Evolutionary conservation across 768 basidiomycete genomes (phyloP).

Genomic region (Hygrophorus pudorinus): DNA sequence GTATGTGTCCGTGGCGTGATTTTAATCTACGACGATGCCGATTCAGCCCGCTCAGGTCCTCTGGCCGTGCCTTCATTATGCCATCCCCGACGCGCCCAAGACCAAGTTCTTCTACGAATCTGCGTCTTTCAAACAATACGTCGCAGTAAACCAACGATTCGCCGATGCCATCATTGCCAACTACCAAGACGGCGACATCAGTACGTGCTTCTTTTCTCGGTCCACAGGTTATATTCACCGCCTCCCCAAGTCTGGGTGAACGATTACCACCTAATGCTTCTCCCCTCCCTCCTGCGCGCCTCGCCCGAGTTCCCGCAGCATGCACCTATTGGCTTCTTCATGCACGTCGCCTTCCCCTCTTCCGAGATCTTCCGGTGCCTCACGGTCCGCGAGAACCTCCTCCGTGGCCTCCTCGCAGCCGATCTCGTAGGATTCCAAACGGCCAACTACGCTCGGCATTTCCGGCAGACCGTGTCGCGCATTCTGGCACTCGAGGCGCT

Average conservation of each 20-base stretch:
- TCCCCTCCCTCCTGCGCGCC: slow-evolving; percentile 77
- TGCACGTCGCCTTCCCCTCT: slow-evolving; percentile 93
- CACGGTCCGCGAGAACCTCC: slow-evolving; percentile 62
- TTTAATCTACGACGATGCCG: slow-evolving; percentile 14
- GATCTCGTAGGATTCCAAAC: slow-evolving; percentile 94
- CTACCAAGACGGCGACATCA: slow-evolving; percentile 85
- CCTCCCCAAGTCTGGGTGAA: slow-evolving; percentile 62
- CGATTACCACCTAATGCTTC: slow-evolving; percentile 94
- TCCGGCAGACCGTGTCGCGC: slow-evolving; percentile 74
- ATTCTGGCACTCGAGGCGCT: slow-evolving; percentile 74
- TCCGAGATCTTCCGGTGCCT: slow-evolving; percentile 95
- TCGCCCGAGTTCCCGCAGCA: slow-evolving; percentile 40
- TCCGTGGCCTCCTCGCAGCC: slow-evolving; percentile 85
- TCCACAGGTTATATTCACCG: not conserved
- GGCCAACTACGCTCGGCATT: slow-evolving; percentile 73
- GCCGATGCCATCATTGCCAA: slow-evolving; percentile 73
- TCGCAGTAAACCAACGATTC: slow-evolving; percentile 83
- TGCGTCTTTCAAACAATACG: slow-evolving; percentile 76
- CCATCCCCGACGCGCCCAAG: slow-evolving; percentile 80
- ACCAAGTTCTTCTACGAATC: slow-evolving; percentile 76
- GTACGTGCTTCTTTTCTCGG: slow-evolving; percentile 18
- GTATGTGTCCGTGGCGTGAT: slow-evolving; percentile 22
- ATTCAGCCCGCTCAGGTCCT: slow-evolving; percentile 36
- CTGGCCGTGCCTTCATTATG: slow-evolving; percentile 84
- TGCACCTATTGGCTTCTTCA: slow-evolving; percentile 84